Base-by-base conservation (phyloP, 345 rosid genomes). In the Heritiera littoralis region DNA sequence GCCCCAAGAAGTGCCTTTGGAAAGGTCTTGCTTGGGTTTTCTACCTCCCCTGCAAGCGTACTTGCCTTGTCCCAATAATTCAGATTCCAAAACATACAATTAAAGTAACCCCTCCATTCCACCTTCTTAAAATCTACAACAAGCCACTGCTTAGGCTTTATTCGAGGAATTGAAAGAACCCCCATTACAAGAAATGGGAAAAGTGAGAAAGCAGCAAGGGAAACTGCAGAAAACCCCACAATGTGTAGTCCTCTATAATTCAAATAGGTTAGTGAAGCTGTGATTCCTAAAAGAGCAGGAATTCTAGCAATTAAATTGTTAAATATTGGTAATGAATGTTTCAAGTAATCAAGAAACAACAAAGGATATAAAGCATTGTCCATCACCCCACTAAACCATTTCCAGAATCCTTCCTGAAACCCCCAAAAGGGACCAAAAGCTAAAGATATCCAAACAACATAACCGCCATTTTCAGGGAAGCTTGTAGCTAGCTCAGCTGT, bases 41-140 rank as follows among this genome's bases (percentile, higher is more conserved):
- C 91, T 2, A 95, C 94, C 90, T 95, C 97, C 74, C 98, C 98
- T 0, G 93, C 95, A 66, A 95, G 92, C 12, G 98, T 93, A 86
- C 98, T 95, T 13, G 96, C 98, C 87, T 92, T 92, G 13, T 95
- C 99, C 99, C 99, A 95, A 70, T 92, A 95, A 74, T 95, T 95
- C 77, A 93, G 82, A 85, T 95, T 95, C 99, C 99, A 95, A 83
- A 95, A 93, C 98, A 95, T 87, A 76, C 92, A 85, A 80, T 95
- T 95, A 81, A 95, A 93, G 82, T 89, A 92, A 2, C 92, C 92
- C 81, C 97, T 93, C 99, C 98, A 95, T 59, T 95, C 85, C 66
- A 93, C 91, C 82, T 82, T 87, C 78, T 75, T 79, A 69, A 83
- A 84, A 83, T 93, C 93, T 9, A 95, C 88, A 63, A 82, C 87